Base-by-base conservation (phyloP, 2,329 filamentous ascomycete genomes). In the Aspergillus oerlinghausenensis region DNA sequence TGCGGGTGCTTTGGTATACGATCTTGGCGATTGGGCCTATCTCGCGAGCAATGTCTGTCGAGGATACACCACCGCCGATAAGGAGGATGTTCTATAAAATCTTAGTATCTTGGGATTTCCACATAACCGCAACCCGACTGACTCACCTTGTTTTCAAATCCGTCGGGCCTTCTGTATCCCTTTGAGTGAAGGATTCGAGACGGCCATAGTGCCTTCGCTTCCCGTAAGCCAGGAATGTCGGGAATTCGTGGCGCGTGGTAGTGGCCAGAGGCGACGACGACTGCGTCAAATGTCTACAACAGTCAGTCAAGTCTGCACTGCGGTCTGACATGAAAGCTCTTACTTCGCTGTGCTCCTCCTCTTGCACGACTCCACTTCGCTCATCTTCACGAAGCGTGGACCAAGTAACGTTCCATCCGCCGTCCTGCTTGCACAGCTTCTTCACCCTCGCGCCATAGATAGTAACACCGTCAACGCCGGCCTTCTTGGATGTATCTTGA, bases 391-490 rank as follows among this genome's bases (percentile, higher is more conserved):
- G 52, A 2, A 86, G 65, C 1, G 75, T 79, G 4, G 76, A 75
- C 14, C 81, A 82, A 1, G 75, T 69, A 0, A 88, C 71, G 1
- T 67, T 65, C 86, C 86, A 89, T 14, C 71, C 70, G 0, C 60
- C 42, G 2, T 68, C 72, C 0, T 69, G 65, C 64, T 87, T 88
- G 1, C 63, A 58, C 0, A 82, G 63, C 3, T 74, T 70, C 58
- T 81, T 81, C 0, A 89, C 86, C n/a, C 82, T 75, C 0, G 86
- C 88, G 48, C 85, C 74, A 62, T 83, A 87, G 0, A 73, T 65
- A 0, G 83, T 84, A 8, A 77, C 65, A 0, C 74, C 67, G 2
- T 83, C 69, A 0, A 87, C 80, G 0, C 79, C 80, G 1, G 80
- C 77, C 1, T 76, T 70, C 0, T 61, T 60, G 0, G 85, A 80